Evolutionary conservation across 2,329 filamentous ascomycete genomes (phyloP).

Genomic region (Penicillium paneum): DNA sequence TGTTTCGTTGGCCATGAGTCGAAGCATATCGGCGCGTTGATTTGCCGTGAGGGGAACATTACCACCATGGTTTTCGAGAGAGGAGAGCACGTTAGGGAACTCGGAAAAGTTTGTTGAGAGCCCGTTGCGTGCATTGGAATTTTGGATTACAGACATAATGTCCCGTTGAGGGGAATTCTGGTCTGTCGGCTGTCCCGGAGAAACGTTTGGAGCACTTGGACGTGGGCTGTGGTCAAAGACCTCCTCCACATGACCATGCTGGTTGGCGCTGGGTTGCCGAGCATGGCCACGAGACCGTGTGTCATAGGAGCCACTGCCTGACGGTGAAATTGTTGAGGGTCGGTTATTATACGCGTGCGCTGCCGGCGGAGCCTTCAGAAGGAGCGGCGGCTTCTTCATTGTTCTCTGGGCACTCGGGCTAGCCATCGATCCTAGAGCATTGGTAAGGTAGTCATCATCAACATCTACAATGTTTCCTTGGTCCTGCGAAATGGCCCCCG

Average conservation of each 20-base stretch:
- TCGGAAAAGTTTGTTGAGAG: constrained; percentile 40
- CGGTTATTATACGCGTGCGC: constrained; percentile 27
- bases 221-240: constrained; percentile 43
- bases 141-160: constrained; percentile 50
- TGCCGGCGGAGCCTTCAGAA: constrained; percentile 45
- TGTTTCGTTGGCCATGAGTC: constrained; percentile 47
- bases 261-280: constrained; percentile 31
- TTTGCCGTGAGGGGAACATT: constrained; percentile 44
- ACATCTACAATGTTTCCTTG: constrained; percentile 63
- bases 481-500: constrained; percentile 65
- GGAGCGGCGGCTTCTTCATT: constrained; percentile 47
- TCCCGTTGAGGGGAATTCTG: constrained; percentile 38
- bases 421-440: constrained; percentile 37
- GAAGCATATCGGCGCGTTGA: constrained; percentile 49
- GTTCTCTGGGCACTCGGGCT: constrained; percentile 39
- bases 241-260: constrained; percentile 43
- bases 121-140: constrained; percentile 45
- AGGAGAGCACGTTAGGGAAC: constrained; percentile 46
- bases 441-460: constrained; percentile 49
- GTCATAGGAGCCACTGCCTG: constrained; percentile 33
- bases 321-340: constrained; percentile 39
- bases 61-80: constrained; percentile 44
- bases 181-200: constrained; percentile 20
- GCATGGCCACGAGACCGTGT: constrained; percentile 27
- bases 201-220: constrained; percentile 18